Evolutionary conservation across 495 filamentous ascomycete species (phyloP).

Genomic region (Cercophora samala): DNA sequence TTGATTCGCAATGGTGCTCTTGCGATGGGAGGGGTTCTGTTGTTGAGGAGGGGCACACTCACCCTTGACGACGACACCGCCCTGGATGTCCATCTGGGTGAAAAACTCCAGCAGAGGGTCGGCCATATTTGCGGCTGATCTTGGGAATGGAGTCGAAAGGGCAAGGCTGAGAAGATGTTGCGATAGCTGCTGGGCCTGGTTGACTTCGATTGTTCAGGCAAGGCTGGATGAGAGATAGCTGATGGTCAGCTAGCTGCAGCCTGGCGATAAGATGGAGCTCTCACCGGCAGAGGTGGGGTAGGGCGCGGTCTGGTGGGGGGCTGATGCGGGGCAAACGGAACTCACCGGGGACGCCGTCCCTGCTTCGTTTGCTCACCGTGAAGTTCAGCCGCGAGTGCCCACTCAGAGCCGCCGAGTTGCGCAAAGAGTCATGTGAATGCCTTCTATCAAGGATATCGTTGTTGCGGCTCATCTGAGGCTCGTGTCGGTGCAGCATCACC

Average conservation of each 20-base stretch:
- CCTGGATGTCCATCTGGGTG: constrained; percentile 43
- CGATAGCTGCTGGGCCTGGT: neutral
- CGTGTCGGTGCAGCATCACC: no score
- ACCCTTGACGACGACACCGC: constrained; percentile 48
- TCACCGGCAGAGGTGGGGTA: neutral
- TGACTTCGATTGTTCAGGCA: neutral
- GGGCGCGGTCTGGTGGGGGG: neutral
- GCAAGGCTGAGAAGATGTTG: neutral
- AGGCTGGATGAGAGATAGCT: neutral
- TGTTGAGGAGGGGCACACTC: constrained; percentile 5
- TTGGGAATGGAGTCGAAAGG: neutral
- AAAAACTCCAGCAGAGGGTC: constrained; percentile 41
- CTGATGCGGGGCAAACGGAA: neutral
- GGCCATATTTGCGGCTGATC: constrained; percentile 20
- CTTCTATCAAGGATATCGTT: neutral
- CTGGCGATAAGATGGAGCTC: constrained; percentile 9
- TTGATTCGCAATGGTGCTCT: constrained; percentile 6
- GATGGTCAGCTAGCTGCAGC: constrained; percentile 5
- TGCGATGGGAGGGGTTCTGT: constrained; percentile 1
- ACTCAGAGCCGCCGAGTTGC: neutral
- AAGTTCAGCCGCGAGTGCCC: neutral
- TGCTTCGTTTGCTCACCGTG: neutral
- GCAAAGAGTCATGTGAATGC: neutral
- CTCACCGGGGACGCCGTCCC: neutral
- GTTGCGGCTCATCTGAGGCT: neutral